A percentile compares a stretch with the other conserved stretches of the same genome.
These are phyloP conservation scores for Taphrina flavorubra DNA, from an alignment of 1,139 yeast genomes.

Conservation along the genomic window DNA sequence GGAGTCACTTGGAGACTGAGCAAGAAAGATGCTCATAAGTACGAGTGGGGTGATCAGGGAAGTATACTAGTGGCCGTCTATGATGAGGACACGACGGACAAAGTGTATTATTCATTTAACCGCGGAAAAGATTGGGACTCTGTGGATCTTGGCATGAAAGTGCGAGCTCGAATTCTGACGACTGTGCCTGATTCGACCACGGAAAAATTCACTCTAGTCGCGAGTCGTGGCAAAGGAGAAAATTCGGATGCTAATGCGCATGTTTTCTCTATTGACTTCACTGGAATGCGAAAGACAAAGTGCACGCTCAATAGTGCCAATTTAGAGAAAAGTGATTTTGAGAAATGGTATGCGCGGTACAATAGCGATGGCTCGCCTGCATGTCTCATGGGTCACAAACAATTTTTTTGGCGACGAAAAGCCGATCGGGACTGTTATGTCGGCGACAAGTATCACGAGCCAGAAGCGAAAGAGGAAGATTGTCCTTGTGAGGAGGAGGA, in stretches of 20 bases:
- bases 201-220: constrained; percentile 63
- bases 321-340: constrained; percentile 67
- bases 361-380: constrained; percentile 58
- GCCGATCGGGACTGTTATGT: constrained; percentile 72
- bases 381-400: constrained; percentile 78
- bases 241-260: constrained; percentile 46
- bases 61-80: constrained; percentile 72
- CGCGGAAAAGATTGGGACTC: constrained; percentile 73
- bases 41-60: constrained; percentile 80
- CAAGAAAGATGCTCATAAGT: constrained; percentile 62
- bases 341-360: constrained; percentile 68
- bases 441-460: constrained; percentile 64
- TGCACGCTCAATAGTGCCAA: constrained; percentile 54
- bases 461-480: constrained; percentile 61
- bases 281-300: constrained; percentile 58
- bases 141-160: constrained; percentile 57
- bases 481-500: constrained; percentile 72
- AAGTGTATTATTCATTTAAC: constrained; percentile 65
- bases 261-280: constrained; percentile 65
- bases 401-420: constrained; percentile 71
- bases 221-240: constrained; percentile 53
- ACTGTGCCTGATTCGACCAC: constrained; percentile 81
- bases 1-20: constrained; percentile 73
- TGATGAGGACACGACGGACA: constrained; percentile 48
- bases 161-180: constrained; percentile 59